Evolutionary conservation across 169 alveolate species (phyloP), one percentile per base, ranked within the genome.

Genomic region (Cryptosporidium viatorum): DNA sequence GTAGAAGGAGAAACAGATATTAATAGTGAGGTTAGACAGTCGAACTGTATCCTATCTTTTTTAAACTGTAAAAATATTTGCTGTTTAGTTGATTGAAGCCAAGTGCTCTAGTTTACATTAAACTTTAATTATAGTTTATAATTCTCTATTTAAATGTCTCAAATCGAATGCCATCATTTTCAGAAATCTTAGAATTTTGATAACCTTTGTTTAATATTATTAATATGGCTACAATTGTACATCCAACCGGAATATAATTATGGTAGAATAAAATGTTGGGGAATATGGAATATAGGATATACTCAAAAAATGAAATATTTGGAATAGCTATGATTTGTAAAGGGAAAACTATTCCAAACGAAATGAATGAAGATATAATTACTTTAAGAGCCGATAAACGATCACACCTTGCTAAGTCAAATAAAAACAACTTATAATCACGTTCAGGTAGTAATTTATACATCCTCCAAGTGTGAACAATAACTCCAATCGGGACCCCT

Each of bases 401-500:
- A 55, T 29, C 65, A 16, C 39, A 62, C 41, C 80, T 59, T 23
- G 48, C 16, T 1, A 45, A 31, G 26, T 80, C 89, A n/a, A 80
- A n/a, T 18, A 80, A 16, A 62, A 80, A 80, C 5, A 23, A 35
- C 14, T 33, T 43, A 16, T 59, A 62, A 3, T 80, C 68, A 43
- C 80, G 55, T 9, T 12, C 21, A 18, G 89, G 89, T 60, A 80
- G 39, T 43, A 80, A 62, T 21, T 41, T 62, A 18, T 8, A 37
- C 65, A 80, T 62, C 41, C 75, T 62, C 51, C 35, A 65, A 21
- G 75, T 2, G 37, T 80, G 89, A 1, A 65, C 55, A 7, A 59
- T 33, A 62, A 80, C 62, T 21, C 89, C 89, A 29, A 62, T 39
- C 8, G 89, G 89, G 35, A 80, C 62, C 12, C 80, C 73, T 43